Base-by-base conservation (phyloP, 352 stramenopile genomes). In the Pythium folliculosum region DNA sequence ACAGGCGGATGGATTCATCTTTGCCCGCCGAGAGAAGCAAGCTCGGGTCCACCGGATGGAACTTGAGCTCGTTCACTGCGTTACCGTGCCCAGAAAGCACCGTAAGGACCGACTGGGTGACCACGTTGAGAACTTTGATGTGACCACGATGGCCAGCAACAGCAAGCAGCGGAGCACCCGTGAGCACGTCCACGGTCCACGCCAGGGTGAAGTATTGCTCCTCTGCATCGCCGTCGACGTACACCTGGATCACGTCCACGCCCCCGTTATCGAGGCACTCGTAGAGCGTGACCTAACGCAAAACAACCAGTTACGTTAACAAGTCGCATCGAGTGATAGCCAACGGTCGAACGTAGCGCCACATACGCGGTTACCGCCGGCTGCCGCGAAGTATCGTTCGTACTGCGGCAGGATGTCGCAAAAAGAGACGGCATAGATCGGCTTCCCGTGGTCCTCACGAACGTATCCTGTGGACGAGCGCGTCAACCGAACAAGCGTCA, bases 1-100 rank as follows among this genome's bases (percentile, higher is more conserved):
- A 98, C 40, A 98, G 69, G 16, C 95, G 82, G 69, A 98, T 84
- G 1, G 80, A 96, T 67, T 98, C 92, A 71, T 98, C 95, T 48
- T 98, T 97, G 45, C 89, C 87, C 51, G 90, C 89, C 16, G 91
- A 96, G n/a, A 97, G 73, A 52, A 98, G 65, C 21, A 98, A 60
- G 70, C 80, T 95, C 48, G 94, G 90, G 65, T 98, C 84, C 1
- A 92, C 77, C 13, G 94, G 92, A 71, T 95, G 90, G 69, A 92
- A 93, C 74, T 95, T 96, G 53, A 98, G 76, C 72, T 98, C 91
- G 61, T 97, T 98, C 50, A 98, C 84, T 23, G 91, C 84, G 74
- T 97, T 92, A 14, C 91, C 93, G 67, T 98, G 94, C 17, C 95
- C 94, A 17, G 80, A 89, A 7, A 97, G 75, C 22, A 93, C 85